These are phyloP conservation scores for Ceratocystis huliohia DNA, from an alignment of 2,329 filamentous ascomycete genomes.

Conservation along the genomic window DNA sequence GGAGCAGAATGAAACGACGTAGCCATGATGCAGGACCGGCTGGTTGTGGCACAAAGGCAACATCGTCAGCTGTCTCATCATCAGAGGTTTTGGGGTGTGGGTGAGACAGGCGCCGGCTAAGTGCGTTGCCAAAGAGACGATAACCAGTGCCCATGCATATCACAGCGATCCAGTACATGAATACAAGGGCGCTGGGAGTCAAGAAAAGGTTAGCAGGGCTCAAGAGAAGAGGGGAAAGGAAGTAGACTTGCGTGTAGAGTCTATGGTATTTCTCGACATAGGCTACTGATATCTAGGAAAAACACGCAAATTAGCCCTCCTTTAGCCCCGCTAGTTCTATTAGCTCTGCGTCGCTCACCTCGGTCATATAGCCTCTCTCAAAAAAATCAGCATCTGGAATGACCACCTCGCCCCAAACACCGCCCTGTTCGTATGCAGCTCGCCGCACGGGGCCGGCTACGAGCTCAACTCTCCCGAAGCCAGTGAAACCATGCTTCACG, in stretches of 20 bases:
- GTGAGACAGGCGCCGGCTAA: not conserved
- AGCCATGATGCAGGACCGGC: conserved; percentile 25
- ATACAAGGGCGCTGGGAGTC: not conserved
- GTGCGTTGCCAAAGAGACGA: conserved; percentile 22
- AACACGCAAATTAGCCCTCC: not conserved
- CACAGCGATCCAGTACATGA: conserved; percentile 32
- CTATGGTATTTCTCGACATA: conserved; percentile 20
- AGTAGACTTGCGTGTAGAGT: not conserved
- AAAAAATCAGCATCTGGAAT: conserved; percentile 16
- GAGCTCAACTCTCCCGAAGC: not conserved
- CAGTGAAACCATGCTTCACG: conserved; percentile 23
- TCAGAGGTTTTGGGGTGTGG: not conserved
- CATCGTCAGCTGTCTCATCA: not conserved
- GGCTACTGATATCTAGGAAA: conserved; percentile 29
- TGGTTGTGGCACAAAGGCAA: conserved; percentile 5
- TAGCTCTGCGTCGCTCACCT: conserved; percentile 2
- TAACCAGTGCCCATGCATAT: conserved; percentile 29
- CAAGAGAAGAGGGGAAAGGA: not conserved
- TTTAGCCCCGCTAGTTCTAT: not conserved
- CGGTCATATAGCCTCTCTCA: conserved; percentile 16
- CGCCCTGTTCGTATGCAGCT: conserved; percentile 10
- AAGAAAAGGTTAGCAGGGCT: not conserved
- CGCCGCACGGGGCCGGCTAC: not conserved
- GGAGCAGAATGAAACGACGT: conserved; percentile 28
- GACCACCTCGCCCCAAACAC: conserved; percentile 13